Evolutionary conservation across 495 filamentous ascomycete species (phyloP).

Genomic region (Penicillium steckii): DNA sequence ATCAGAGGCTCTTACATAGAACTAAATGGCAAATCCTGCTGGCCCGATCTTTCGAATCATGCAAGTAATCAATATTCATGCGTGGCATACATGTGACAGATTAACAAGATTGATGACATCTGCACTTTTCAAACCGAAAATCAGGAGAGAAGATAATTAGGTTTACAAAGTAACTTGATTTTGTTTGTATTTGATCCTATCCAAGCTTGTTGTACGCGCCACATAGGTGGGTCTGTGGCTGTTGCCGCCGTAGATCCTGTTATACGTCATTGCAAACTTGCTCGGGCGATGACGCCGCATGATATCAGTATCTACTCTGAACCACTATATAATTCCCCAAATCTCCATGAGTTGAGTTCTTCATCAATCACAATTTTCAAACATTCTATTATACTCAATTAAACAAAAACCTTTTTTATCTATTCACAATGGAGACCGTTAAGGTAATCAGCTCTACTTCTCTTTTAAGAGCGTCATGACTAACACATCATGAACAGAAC

Average conservation of each 20-base stretch:
- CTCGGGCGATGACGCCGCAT: neutral
- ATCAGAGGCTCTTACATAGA: no score
- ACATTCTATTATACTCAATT: neutral
- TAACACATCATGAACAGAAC: conserved; percentile 12
- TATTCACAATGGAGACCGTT: conserved; percentile 18
- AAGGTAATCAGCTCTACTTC: conserved; percentile 8
- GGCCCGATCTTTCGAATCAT: no score
- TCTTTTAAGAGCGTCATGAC: neutral
- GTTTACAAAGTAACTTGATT: neutral
- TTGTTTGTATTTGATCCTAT: no score
- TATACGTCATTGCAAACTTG: neutral
- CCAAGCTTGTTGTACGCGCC: no score
- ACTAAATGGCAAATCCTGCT: no score
- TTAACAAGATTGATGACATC: neutral
- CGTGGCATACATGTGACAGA: neutral
- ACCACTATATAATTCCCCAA: neutral
- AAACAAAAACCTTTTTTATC: neutral
- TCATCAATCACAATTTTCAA: neutral
- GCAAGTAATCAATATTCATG: no score
- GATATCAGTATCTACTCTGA: neutral
- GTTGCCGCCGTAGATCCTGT: no score
- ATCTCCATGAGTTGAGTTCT: neutral
- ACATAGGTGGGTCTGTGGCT: neutral
- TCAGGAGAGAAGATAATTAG: neutral
- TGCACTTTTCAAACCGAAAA: neutral